These are phyloP conservation scores for Dendrothele bispora DNA, from an alignment of 768 basidiomycete species.

Conservation along the genomic window DNA sequence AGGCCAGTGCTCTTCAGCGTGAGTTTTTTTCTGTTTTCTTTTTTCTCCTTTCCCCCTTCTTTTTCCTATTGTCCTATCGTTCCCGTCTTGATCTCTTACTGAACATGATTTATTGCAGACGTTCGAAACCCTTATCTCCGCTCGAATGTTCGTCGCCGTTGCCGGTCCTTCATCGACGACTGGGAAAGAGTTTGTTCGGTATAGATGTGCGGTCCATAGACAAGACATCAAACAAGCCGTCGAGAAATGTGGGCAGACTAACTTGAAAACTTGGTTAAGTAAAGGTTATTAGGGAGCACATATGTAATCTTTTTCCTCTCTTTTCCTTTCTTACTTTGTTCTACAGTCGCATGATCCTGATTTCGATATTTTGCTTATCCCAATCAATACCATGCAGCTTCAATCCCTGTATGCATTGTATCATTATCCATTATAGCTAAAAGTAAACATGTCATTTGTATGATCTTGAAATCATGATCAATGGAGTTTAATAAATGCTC, in stretches of 20 bases:
- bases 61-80: neutral
- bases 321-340: no score
- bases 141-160: slow-evolving; percentile 55
- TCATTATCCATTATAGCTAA: no score
- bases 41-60: neutral
- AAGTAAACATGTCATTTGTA: no score
- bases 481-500: no score
- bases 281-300: neutral
- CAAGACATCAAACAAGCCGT: slow-evolving; percentile 68
- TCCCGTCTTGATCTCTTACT: no score
- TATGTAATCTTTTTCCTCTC: no score
- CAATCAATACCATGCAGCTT: no score
- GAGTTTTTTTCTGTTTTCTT: slow-evolving; percentile 30
- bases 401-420: no score
- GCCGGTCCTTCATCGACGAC: slow-evolving; percentile 47
- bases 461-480: no score
- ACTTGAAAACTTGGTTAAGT: slow-evolving; percentile 41
- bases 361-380: no score
- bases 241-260: slow-evolving; percentile 64
- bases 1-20: slow-evolving; percentile 68
- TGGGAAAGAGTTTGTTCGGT: slow-evolving; percentile 72
- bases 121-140: slow-evolving; percentile 66
- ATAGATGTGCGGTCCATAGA: slow-evolving; percentile 64
- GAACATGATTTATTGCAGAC: no score
- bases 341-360: no score